Evolutionary conservation across 208 protist species (phyloP).

Genomic region (Endotrypanum monterogeii): DNA sequence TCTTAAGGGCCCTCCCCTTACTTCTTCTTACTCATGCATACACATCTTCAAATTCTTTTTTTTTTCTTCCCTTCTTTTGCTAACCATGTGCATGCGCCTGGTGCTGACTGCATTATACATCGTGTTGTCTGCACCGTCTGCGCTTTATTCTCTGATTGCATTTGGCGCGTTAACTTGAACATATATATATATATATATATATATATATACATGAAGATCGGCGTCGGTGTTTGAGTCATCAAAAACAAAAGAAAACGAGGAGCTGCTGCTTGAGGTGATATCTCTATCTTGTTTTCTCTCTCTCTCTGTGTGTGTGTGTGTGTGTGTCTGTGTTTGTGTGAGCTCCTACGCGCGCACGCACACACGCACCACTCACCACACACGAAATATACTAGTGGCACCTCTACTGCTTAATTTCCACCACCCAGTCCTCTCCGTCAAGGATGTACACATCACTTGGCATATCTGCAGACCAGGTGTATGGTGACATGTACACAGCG

Average conservation of each 20-base stretch:
- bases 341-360: too few relatives aligned
- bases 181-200: too few relatives aligned
- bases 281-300: too few relatives aligned
- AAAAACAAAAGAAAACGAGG: too few relatives aligned
- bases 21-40: slow-evolving; percentile 3
- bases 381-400: not conserved
- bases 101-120: too few relatives aligned
- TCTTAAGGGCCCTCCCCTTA: not conserved
- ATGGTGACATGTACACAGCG: slow-evolving; percentile 79
- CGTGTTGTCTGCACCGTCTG: too few relatives aligned
- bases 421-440: not conserved
- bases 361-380: too few relatives aligned
- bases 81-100: not conserved
- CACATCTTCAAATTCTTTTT: not conserved
- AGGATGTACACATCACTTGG: slow-evolving; percentile 74
- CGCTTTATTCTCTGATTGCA: not conserved
- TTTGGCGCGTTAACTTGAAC: not conserved
- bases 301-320: too few relatives aligned
- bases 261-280: too few relatives aligned
- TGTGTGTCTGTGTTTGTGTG: too few relatives aligned
- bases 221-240: too few relatives aligned
- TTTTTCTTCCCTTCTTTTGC: not conserved
- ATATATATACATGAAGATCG: too few relatives aligned
- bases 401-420: not conserved
- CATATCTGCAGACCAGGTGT: slow-evolving; percentile 79